These are phyloP conservation scores for Sindora glabra DNA, from an alignment of 306 rosid species.

Conservation along the genomic window DNA sequence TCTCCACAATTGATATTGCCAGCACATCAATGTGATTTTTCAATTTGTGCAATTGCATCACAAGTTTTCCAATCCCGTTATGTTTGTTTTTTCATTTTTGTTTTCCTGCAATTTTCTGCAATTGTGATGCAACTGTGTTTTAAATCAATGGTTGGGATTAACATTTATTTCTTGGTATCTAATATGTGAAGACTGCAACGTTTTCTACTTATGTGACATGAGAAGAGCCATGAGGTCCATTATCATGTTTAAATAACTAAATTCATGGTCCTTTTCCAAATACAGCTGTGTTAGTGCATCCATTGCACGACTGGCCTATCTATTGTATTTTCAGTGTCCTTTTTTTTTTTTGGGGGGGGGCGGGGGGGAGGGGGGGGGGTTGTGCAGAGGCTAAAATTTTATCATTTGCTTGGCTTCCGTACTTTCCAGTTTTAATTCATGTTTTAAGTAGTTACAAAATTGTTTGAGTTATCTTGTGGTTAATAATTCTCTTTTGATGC, in stretches of 20 bases:
- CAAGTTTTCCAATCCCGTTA: too few species aligned
- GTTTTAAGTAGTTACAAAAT: background rate
- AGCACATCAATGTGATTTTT: too few species aligned
- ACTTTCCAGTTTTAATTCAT: constrained; percentile 4
- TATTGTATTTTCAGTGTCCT: background rate
- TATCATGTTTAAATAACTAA: background rate
- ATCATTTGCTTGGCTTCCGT: background rate
- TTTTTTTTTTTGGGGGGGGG: too few species aligned
- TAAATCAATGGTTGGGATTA: background rate
- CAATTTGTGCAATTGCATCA: too few species aligned
- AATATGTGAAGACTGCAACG: background rate
- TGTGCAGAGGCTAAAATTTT: background rate
- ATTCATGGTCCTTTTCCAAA: background rate
- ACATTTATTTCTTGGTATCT: background rate
- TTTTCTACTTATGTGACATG: background rate
- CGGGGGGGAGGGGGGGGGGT: too few species aligned
- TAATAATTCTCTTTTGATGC: constrained; percentile 17
- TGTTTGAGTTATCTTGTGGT: background rate
- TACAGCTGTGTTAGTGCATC: background rate
- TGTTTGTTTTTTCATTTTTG: too few species aligned
- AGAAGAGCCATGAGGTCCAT: background rate
- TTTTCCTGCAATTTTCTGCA: too few species aligned
- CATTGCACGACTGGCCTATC: background rate
- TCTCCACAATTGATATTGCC: too few species aligned
- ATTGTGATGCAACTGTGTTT: too few species aligned